phyloP scores from a whole-genome alignment of 495 filamentous ascomycete species.

The Xylaria acuta region DNA sequence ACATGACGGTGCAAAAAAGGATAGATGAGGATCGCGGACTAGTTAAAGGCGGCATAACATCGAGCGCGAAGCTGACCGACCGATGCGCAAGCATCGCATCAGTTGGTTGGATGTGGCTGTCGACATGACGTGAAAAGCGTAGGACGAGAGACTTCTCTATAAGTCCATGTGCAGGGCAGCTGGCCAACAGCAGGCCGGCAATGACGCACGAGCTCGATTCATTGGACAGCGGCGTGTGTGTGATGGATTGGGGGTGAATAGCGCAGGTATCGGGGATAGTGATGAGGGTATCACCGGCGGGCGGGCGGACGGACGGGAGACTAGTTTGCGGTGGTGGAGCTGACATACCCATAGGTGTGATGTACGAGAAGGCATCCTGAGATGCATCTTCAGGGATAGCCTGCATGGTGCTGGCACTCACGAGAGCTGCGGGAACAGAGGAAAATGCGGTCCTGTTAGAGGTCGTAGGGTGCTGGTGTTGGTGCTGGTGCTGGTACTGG shows the following conservation, averaged over 20 bases:
- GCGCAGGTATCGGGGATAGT: slow-evolving; percentile 30
- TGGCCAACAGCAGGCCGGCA: slow-evolving; percentile 47
- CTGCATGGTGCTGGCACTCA: slow-evolving; percentile 47
- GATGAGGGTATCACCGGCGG: slow-evolving; percentile 27
- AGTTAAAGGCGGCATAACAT: slow-evolving; percentile 2
- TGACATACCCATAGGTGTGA: slow-evolving; percentile 59
- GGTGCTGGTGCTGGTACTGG: neutral
- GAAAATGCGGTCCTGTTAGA: neutral
- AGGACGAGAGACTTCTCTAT: slow-evolving; percentile 36
- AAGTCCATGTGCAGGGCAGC: slow-evolving; percentile 36
- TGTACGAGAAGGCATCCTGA: slow-evolving; percentile 44
- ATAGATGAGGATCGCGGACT: neutral
- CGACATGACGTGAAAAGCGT: neutral
- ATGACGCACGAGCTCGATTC: slow-evolving; percentile 53
- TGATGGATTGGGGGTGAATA: slow-evolving; percentile 32
- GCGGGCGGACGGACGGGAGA: slow-evolving; percentile 1
- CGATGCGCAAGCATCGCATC: slow-evolving; percentile 1
- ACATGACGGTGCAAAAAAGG: slow-evolving; percentile 1
- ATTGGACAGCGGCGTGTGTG: slow-evolving; percentile 47
- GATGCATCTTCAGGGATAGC: slow-evolving; percentile 49
- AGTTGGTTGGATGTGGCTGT: slow-evolving; percentile 24
- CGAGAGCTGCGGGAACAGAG: slow-evolving; percentile 10
- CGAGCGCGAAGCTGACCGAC: slow-evolving; percentile 11
- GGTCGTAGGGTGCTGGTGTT: neutral
- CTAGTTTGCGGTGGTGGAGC: neutral